Conservation (phyloP, 495 filamentous ascomycete species). For the Penicillium lividum region DNA sequence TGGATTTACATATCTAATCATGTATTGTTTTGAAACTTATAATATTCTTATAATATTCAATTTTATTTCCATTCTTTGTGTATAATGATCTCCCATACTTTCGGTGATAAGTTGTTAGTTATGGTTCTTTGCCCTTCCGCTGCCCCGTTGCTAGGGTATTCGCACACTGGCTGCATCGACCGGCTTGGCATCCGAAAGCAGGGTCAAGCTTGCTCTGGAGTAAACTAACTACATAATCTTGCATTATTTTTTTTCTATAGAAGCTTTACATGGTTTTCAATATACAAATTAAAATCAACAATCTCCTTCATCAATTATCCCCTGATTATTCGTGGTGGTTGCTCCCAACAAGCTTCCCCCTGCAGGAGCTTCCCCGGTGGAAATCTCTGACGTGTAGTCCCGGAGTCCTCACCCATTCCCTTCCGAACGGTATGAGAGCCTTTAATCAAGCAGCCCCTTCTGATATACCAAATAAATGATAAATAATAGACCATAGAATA, state of each 20-base stretch:
- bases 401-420: conserved; percentile 15
- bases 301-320: no score
- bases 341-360: not conserved
- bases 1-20: not conserved
- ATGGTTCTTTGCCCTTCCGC: conserved; percentile 8
- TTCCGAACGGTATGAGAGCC: conserved; percentile 11
- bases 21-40: no score
- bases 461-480: not conserved
- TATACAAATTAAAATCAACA: no score
- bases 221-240: not conserved
- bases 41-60: no score
- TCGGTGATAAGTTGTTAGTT: conserved; percentile 6
- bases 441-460: not conserved
- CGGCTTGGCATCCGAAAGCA: conserved; percentile 46
- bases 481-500: not conserved
- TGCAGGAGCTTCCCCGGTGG: conserved; percentile 22
- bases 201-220: conserved; percentile 10
- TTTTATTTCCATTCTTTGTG: no score
- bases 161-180: conserved; percentile 36
- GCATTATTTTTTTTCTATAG: no score
- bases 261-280: no score
- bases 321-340: not conserved
- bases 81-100: not conserved
- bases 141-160: conserved; percentile 32
- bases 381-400: conserved; percentile 44